Evolutionary conservation across 345 rosid genomes (phyloP), one percentile per base, ranked within the genome.

Genomic region (Citrus medica): DNA sequence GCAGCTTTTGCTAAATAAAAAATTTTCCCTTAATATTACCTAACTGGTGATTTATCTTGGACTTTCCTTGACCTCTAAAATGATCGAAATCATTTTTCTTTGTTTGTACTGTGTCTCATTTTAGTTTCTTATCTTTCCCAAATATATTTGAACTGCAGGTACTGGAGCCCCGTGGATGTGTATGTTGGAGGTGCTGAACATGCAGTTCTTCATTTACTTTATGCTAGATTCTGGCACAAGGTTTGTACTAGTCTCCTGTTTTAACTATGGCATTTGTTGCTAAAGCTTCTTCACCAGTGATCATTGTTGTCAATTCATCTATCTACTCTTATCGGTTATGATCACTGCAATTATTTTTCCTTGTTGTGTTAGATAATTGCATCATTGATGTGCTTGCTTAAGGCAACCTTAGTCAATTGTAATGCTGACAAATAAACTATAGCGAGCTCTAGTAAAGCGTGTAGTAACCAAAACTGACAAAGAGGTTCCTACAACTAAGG

Each of bases 191-290:
- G 99, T 78, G 98, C 98, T 83, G 99, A 95, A 76, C 99, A 95
- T 87, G 99, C 99, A 48, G 98, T 95, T 80, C 94, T 95, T 73
- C 98, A 94, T 85, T 89, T 93, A 71, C 92, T 95, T 75, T 95
- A 95, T 77, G 81, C 98, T 40, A 92, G 99, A 86, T 95, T 95
- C 89, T 95, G 98, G 99, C 99, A 95, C 89, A 95, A 93, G 96
- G 99, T 95, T 73, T 21, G 79, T 69, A 46, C 7, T 42, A 74
- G 77, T 42, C 51, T 40, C 60, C 53, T 58, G 35, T 37, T 58
- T 73, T 59, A 37, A 13, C 6, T 16, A 21, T 17, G 3, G 61
- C 27, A n/a, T 27, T 78, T 32, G 25, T 70, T 72, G 22, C 13
- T 33, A 21, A n/a, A 35, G 66, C n/a, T 71, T 7, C 14, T 40